Percentiles rank a stretch among this genome's conserved stretches.
Conservation (phyloP, 768 basidiomycete genomes). For the Hypsizygus marmoreus region DNA sequence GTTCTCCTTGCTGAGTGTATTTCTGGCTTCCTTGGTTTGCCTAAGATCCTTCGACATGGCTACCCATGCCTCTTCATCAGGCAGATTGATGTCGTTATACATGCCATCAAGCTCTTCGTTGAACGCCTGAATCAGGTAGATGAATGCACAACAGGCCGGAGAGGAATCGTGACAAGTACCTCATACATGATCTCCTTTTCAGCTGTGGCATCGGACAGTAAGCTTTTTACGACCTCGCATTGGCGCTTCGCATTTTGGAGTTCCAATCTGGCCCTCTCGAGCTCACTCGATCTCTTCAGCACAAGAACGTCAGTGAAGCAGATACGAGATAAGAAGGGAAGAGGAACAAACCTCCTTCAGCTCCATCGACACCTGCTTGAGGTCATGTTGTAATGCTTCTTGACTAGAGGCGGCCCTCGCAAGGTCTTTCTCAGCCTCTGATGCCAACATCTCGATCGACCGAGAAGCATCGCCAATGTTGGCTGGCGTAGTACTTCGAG, state of each 20-base stretch:
- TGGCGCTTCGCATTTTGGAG: slow-evolving; percentile 71
- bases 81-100: slow-evolving; percentile 83
- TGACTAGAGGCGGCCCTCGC: slow-evolving; percentile 52
- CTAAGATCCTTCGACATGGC: slow-evolving; percentile 74
- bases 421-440: slow-evolving; percentile 61
- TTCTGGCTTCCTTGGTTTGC: slow-evolving; percentile 74
- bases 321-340: neutral
- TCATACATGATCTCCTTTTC: slow-evolving; percentile 96
- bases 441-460: slow-evolving; percentile 53
- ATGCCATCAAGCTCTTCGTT: slow-evolving; percentile 92
- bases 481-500: slow-evolving; percentile 21
- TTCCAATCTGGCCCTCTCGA: slow-evolving; percentile 64
- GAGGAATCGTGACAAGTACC: slow-evolving; percentile 37
- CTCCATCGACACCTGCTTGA: slow-evolving; percentile 50
- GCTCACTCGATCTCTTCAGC: slow-evolving; percentile 67
- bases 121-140: slow-evolving; percentile 64
- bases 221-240: slow-evolving; percentile 76
- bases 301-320: neutral
- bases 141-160: slow-evolving; percentile 1
- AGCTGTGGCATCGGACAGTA: slow-evolving; percentile 73
- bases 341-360: slow-evolving; percentile 56
- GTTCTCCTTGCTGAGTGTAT: slow-evolving; percentile 77
- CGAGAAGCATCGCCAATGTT: slow-evolving; percentile 39
- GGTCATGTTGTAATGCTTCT: slow-evolving; percentile 51
- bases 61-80: slow-evolving; percentile 81